A percentile compares a stretch with the other conserved stretches of the same genome.
These are phyloP conservation scores for Globisporangium uncinulatum DNA, from an alignment of 352 stramenopile genomes.

Conservation along the genomic window DNA sequence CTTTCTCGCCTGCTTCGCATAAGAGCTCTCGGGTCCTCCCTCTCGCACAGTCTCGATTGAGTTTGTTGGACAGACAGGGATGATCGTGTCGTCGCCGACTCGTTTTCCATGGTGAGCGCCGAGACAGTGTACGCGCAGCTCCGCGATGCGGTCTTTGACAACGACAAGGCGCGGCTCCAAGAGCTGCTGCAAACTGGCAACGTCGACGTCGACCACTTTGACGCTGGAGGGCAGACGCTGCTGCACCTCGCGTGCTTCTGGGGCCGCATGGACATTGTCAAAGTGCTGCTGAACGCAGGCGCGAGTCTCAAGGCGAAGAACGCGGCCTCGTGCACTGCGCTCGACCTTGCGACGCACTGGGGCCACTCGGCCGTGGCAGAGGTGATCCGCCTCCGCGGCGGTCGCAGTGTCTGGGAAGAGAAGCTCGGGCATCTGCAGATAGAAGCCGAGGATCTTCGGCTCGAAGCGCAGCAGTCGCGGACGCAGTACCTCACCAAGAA, in stretches of 20 bases:
- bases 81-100: neutral
- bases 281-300: conserved; percentile 46
- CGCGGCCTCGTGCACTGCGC: conserved; percentile 51
- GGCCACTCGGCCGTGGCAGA: conserved; percentile 64
- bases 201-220: conserved; percentile 66
- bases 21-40: neutral
- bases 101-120: conserved; percentile 1
- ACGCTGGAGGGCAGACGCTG: conserved; percentile 65
- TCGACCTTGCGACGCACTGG: conserved; percentile 73
- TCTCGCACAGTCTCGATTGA: neutral
- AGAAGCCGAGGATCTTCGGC: conserved; percentile 46
- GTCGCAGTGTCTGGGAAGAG: conserved; percentile 67
- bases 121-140: conserved; percentile 62
- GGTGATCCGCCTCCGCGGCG: conserved; percentile 57
- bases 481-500: conserved; percentile 22
- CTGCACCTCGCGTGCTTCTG: conserved; percentile 72
- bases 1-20: conserved; percentile 2
- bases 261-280: conserved; percentile 59
- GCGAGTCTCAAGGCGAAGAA: conserved; percentile 75
- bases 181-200: conserved; percentile 31
- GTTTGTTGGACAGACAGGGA: neutral
- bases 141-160: conserved; percentile 71
- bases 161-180: conserved; percentile 37
- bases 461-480: conserved; percentile 26
- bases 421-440: conserved; percentile 66